Conservation (phyloP, 1,284 basidiomycete species). For the Cystobasidiaceae sp. region DNA sequence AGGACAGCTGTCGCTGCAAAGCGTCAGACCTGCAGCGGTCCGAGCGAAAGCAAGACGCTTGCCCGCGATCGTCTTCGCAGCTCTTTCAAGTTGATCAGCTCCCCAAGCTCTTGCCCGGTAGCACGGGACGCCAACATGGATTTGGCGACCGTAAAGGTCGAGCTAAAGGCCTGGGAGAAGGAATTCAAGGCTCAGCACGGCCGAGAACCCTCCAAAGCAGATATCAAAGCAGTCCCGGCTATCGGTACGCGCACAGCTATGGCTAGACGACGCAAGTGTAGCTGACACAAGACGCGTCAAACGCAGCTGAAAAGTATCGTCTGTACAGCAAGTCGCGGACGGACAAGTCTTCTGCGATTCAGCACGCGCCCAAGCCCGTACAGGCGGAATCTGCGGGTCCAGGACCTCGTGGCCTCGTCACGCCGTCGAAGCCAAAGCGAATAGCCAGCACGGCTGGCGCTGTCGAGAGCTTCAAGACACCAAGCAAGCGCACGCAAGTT, state of each 20-base stretch:
- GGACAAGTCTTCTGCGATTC: constrained; percentile 3
- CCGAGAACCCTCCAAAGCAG: constrained; percentile 65
- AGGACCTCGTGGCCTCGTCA: not conserved
- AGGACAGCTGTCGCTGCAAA: not conserved
- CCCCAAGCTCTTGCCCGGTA: not conserved
- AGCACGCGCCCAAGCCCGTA: constrained; percentile 4
- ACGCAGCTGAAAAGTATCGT: constrained; percentile 69
- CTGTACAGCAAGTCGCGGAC: constrained; percentile 61
- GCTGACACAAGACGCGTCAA: not conserved
- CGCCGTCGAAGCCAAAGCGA: constrained; percentile 6
- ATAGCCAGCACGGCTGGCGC: too few species aligned
- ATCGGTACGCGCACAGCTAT: constrained; percentile 58
- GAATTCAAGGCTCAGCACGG: constrained; percentile 60
- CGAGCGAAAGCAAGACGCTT: too few species aligned
- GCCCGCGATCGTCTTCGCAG: too few species aligned
- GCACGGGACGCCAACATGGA: constrained; percentile 11
- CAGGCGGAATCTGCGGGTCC: not conserved
- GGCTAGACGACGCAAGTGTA: constrained; percentile 6
- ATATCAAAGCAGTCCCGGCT: constrained; percentile 63
- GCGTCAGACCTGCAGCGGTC: too few species aligned
- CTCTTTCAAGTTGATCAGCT: too few species aligned
- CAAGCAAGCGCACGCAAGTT: not conserved
- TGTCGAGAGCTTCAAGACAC: constrained; percentile 1
- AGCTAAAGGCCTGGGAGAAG: constrained; percentile 79
- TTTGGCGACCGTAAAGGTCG: constrained; percentile 55